These are phyloP conservation scores for Dendrobium huoshanense DNA, from an alignment of 106 monocot genomes.

Conservation along the genomic window DNA sequence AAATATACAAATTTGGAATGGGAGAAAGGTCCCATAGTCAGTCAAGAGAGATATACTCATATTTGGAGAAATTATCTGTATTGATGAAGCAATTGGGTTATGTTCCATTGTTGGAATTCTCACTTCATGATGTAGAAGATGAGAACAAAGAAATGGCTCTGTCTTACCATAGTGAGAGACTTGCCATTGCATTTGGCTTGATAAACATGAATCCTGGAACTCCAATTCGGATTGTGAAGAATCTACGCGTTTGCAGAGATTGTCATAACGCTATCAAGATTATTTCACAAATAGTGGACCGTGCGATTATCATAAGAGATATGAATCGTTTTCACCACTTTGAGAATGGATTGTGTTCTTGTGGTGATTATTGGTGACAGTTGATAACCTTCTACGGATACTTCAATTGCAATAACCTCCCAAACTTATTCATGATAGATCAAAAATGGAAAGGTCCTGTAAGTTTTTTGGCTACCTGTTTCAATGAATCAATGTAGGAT, in stretches of 20 bases:
- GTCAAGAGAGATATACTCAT: conserved; percentile 31
- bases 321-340: conserved; percentile 50
- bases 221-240: conserved; percentile 34
- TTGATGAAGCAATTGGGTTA: conserved; percentile 48
- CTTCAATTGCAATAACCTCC: no score
- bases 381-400: no score
- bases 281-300: conserved; percentile 18
- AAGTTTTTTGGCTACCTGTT: no score
- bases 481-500: no score
- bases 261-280: conserved; percentile 50
- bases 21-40: conserved; percentile 49
- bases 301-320: conserved; percentile 36
- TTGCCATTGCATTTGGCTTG: conserved; percentile 54
- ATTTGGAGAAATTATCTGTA: conserved; percentile 18
- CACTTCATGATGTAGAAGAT: conserved; percentile 63
- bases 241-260: conserved; percentile 41
- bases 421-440: no score
- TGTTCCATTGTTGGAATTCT: conserved; percentile 38
- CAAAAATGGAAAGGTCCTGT: no score
- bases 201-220: conserved; percentile 26
- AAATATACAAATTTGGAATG: conserved; percentile 40
- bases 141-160: conserved; percentile 54
- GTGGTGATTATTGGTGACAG: conserved; percentile 11
- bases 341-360: conserved; percentile 25
- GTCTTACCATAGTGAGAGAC: conserved; percentile 55